Conservation (phyloP, 2,329 filamentous ascomycete species). For the Sporothrix variecibatus region DNA sequence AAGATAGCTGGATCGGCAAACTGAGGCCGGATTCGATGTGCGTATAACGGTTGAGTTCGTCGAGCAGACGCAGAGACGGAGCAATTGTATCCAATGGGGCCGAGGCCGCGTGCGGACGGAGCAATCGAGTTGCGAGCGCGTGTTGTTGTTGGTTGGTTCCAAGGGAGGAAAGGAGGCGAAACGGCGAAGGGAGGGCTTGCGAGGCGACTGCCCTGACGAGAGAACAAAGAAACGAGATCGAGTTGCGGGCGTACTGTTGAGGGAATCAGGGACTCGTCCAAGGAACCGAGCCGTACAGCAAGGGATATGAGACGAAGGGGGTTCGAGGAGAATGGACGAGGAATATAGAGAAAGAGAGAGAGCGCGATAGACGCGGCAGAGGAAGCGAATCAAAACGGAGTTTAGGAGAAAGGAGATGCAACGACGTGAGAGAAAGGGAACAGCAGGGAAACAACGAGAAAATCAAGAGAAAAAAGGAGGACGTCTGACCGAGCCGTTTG, state of each 20-base stretch:
- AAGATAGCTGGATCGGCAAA: slow-evolving; percentile 6
- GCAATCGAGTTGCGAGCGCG: neutral
- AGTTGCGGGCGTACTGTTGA: neutral
- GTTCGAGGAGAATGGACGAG: neutral
- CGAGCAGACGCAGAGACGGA: neutral
- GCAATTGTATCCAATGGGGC: slow-evolving; percentile 11
- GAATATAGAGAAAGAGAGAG: slow-evolving; percentile 5
- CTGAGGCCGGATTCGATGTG: neutral
- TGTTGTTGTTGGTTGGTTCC: slow-evolving; percentile 17
- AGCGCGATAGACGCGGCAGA: slow-evolving; percentile 1
- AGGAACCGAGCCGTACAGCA: neutral
- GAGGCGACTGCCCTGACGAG: neutral
- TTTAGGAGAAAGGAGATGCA: neutral
- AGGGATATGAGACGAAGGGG: slow-evolving; percentile 21
- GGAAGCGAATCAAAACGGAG: neutral
- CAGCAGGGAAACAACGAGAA: neutral
- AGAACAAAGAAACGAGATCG: slow-evolving; percentile 12
- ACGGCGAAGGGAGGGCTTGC: neutral
- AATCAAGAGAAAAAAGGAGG: neutral
- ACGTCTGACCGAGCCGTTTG: neutral
- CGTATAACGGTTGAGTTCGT: neutral
- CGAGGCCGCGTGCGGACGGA: slow-evolving; percentile 2
- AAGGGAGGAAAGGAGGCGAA: slow-evolving; percentile 21
- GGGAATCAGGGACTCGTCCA: neutral
- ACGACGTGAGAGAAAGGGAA: neutral